phyloP scores from a whole-genome alignment of 208 protist species.

The Leishmania mexicana region DNA sequence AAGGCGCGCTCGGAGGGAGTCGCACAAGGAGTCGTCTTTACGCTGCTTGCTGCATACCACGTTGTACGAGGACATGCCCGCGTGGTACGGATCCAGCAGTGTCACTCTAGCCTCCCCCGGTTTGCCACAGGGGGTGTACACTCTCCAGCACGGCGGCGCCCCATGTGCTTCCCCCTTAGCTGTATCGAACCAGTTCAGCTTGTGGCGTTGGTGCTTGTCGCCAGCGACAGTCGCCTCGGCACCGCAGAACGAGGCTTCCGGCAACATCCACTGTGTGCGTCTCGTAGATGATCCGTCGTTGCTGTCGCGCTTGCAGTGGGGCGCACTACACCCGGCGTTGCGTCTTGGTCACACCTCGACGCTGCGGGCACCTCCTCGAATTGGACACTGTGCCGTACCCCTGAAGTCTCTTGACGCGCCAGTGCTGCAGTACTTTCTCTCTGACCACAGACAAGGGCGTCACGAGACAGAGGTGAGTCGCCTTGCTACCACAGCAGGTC shows the following conservation, averaged over 20 bases:
- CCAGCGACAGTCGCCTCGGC: background rate
- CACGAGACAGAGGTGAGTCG: background rate
- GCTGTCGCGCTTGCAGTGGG: conserved; percentile 17
- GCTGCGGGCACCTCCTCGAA: conserved; percentile 18
- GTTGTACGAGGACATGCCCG: conserved; percentile 36
- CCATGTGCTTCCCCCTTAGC: conserved; percentile 23
- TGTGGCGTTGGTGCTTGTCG: conserved; percentile 16
- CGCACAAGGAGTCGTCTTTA: conserved; percentile 12
- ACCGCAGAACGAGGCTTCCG: conserved; percentile 9
- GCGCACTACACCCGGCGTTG: conserved; percentile 23
- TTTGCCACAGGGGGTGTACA: conserved; percentile 3
- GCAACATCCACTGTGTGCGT: conserved; percentile 10
- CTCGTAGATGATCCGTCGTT: conserved; percentile 21
- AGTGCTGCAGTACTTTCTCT: conserved; percentile 25
- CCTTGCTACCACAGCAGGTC: background rate
- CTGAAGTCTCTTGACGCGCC: conserved; percentile 14
- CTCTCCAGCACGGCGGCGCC: conserved; percentile 34
- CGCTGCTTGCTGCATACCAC: conserved; percentile 44
- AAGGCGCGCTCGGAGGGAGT: background rate
- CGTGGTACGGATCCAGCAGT: conserved; percentile 43
- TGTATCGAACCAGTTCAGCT: conserved; percentile 18
- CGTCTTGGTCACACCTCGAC: conserved; percentile 12
- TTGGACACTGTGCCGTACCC: conserved; percentile 34
- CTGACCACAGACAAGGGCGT: conserved; percentile 5
- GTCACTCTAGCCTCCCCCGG: conserved; percentile 21